Base-by-base conservation (phyloP, 352 stramenopile genomes). In the Globisporangium nunn region DNA sequence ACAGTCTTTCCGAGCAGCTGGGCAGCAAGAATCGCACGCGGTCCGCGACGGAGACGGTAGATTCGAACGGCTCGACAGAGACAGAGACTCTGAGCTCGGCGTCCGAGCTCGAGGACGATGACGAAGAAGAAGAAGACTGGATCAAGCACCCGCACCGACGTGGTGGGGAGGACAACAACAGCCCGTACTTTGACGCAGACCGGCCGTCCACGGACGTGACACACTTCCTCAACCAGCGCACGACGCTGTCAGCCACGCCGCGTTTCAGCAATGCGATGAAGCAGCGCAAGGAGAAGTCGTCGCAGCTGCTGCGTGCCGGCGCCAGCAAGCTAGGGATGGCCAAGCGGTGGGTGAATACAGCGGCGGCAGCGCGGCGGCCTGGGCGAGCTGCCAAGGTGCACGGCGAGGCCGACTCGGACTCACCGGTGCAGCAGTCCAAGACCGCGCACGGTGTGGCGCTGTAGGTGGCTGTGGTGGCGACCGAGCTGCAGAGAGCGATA, bases 41-140 rank as follows among this genome's bases (percentile, higher is more conserved):
- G 29, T 62, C 49, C 6, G 46, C 43, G n/a, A 55, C 35, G 1
- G 68, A 76, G 18, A 79, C 67, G 18, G 61, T 85, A 4, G 69
- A 78, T 28, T 80, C 86, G 59, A 69, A 67, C 29, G 67, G 74
- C 10, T 73, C 71, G 14, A 81, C 74, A 2, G 74, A 81, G 30
- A 60, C 70, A 11, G 74, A 84, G 58, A 68, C 73, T 11, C 58
- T 78, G 40, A 67, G 69, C 52, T 79, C 67, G 3, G 67, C 51
- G 5, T 79, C 63, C 35, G 71, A 68, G 3, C 59, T 68, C 7
- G 71, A 81, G 10, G 67, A 73, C 14, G 53, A 64, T 14, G 58
- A 60, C 29, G 23, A 58, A 7, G 52, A 59, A 31, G 61, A 75
- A 44, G 50, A 54, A 2, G 67, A 78, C 40, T 71, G 71, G 54